Evolutionary conservation across 495 filamentous ascomycete genomes (phyloP).

Genomic region (Diplogelasinospora grovesii): DNA sequence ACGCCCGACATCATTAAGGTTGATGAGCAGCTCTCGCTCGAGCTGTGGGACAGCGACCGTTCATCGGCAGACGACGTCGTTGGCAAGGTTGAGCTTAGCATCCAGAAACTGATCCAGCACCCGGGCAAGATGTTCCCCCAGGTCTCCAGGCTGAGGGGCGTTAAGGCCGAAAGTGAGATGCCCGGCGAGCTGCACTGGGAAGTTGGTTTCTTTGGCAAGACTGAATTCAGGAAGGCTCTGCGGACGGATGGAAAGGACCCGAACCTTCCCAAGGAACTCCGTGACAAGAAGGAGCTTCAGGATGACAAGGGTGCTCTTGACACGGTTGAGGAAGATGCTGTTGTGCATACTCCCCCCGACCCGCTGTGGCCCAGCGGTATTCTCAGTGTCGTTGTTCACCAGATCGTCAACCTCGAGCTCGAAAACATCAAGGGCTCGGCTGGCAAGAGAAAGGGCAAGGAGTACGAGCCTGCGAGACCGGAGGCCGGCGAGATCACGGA

Average conservation of each 20-base stretch:
- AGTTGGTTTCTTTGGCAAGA: slow-evolving; percentile 88
- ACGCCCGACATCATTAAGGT: slow-evolving; percentile 86
- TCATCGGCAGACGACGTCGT: slow-evolving; percentile 88
- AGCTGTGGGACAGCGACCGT: slow-evolving; percentile 91
- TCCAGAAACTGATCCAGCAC: slow-evolving; percentile 91
- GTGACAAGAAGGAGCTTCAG: slow-evolving; percentile 70
- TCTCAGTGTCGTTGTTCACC: slow-evolving; percentile 76
- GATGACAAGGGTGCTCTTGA: slow-evolving; percentile 82
- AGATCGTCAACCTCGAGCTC: slow-evolving; percentile 89
- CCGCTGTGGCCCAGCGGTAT: slow-evolving; percentile 90
- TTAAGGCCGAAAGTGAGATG: slow-evolving; percentile 80
- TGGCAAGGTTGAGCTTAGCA: slow-evolving; percentile 86
- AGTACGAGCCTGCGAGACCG: slow-evolving; percentile 82
- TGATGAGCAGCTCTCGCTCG: slow-evolving; percentile 83
- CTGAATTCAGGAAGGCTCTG: slow-evolving; percentile 72
- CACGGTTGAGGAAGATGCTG: slow-evolving; percentile 69
- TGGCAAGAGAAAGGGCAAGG: slow-evolving; percentile 66
- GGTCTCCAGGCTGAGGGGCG: slow-evolving; percentile 72
- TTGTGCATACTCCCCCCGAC: slow-evolving; percentile 85
- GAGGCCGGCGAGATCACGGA: slow-evolving; percentile 78
- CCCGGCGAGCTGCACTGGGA: slow-evolving; percentile 93
- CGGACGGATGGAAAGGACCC: slow-evolving; percentile 79
- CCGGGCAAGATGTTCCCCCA: slow-evolving; percentile 88
- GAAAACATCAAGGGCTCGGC: slow-evolving; percentile 69
- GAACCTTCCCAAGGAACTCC: slow-evolving; percentile 62